Evolutionary conservation across 108 stramenopile genomes (phyloP).

Genomic region (Skeletonema menzelii): DNA sequence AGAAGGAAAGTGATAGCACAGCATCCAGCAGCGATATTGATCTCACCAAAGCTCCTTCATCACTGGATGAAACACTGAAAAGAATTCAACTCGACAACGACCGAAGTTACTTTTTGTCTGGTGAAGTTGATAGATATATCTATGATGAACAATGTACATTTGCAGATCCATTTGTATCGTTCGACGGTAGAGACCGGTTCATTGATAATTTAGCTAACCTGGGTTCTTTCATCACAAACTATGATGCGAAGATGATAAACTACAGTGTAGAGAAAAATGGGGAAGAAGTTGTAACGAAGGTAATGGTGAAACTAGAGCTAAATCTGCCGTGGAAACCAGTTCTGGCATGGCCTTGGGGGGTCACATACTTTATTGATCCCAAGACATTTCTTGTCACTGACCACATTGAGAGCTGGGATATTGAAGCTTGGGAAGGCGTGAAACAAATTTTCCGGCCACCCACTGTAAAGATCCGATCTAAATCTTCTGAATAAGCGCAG

Average conservation of each 20-base stretch:
- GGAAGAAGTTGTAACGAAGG: conserved; percentile 35
- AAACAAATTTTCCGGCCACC: conserved; percentile 81
- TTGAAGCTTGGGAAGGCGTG: conserved; percentile 80
- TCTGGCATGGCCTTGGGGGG: conserved; percentile 89
- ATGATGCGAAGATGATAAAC: conserved; percentile 61
- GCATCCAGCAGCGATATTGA: conserved; percentile 31
- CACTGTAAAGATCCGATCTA: conserved; percentile 44
- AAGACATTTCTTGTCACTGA: conserved; percentile 62
- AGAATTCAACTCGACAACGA: conserved; percentile 85
- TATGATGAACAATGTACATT: conserved; percentile 86
- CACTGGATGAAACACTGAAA: conserved; percentile 68
- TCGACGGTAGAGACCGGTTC: conserved; percentile 84
- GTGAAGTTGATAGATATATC: conserved; percentile 76
- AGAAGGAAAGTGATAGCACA: not conserved
- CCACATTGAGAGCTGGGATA: conserved; percentile 85
- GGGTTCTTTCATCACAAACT: conserved; percentile 86
- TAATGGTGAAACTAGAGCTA: conserved; percentile 88
- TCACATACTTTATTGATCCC: conserved; percentile 72
- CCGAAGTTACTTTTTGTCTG: conserved; percentile 85
- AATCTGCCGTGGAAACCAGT: conserved; percentile 92
- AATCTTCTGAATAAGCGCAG: not conserved
- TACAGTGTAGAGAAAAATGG: conserved; percentile 49
- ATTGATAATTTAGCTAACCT: conserved; percentile 87
- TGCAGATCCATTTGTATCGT: conserved; percentile 90
- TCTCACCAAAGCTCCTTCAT: conserved; percentile 55